These are phyloP conservation scores for Fusarium guadeloupense DNA, from an alignment of 2,329 filamentous ascomycete species.

Conservation along the genomic window DNA sequence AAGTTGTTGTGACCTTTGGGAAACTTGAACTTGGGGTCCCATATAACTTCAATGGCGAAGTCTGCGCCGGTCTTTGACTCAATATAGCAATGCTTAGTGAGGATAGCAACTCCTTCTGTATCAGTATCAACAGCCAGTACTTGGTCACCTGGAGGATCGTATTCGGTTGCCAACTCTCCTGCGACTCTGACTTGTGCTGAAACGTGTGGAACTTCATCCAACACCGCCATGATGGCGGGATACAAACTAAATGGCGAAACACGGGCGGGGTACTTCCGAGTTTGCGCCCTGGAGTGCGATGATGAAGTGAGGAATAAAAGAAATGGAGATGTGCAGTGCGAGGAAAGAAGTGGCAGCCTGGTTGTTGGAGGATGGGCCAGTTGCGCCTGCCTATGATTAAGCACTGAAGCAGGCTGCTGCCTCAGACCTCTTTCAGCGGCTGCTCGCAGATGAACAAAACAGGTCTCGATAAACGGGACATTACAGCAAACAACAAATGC, in stretches of 20 bases:
- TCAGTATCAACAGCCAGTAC: too few relatives aligned
- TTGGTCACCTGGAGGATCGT: constrained; percentile 6
- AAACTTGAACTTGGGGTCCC: background rate
- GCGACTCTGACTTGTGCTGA: constrained; percentile 28
- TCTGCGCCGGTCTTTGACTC: constrained; percentile 34
- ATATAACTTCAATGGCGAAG: constrained; percentile 22
- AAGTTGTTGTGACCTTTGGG: fast-evolving
- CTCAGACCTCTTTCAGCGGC: background rate
- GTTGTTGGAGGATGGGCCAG: background rate
- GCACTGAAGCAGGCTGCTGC: background rate
- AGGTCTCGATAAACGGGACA: background rate
- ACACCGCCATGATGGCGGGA: constrained; percentile 35
- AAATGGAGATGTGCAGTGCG: background rate
- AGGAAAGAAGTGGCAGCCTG: background rate
- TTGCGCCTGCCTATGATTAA: background rate
- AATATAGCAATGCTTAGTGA: constrained; percentile 32
- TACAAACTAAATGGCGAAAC: background rate
- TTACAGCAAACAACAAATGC: background rate
- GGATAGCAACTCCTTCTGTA: fast-evolving
- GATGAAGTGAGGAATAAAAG: background rate
- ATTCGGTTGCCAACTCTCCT: constrained; percentile 34
- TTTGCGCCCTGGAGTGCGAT: background rate
- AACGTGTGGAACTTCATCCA: constrained; percentile 26
- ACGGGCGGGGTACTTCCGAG: too few relatives aligned
- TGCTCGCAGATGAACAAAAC: background rate